A percentile compares a stretch with the other conserved stretches of the same genome.
Evolutionary conservation across 2,329 filamentous ascomycete species (phyloP).

Genomic region (Drechslerella stenobrocha): DNA sequence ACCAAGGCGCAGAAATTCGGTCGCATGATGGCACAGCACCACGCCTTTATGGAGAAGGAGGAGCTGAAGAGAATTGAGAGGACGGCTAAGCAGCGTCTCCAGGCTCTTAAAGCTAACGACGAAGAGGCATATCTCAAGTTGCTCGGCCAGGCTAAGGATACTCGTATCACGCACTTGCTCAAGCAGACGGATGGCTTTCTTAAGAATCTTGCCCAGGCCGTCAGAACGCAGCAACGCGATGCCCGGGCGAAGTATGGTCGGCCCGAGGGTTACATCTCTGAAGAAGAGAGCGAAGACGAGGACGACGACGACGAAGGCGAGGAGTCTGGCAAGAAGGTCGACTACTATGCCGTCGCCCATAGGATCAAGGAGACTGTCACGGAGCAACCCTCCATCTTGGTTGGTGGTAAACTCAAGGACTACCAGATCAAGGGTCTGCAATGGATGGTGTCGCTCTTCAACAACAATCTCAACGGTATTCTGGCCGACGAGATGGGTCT

Average conservation of each 20-base stretch:
- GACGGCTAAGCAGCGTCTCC: slow-evolving; percentile 98
- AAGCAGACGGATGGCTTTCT: slow-evolving; percentile 98
- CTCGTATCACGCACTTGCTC: slow-evolving; percentile 94
- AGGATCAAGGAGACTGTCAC: slow-evolving; percentile 90
- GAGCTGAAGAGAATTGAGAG: slow-evolving; percentile 98
- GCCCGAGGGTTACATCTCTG: slow-evolving; percentile 60
- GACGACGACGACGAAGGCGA: slow-evolving; percentile 72
- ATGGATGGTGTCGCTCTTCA: slow-evolving; percentile 99
- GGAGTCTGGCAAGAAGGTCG: slow-evolving; percentile 75
- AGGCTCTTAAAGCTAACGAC: slow-evolving; percentile 97
- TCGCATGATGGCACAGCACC: slow-evolving; percentile 82
- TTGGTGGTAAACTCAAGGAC: slow-evolving; percentile 91
- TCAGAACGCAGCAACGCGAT: slow-evolving; percentile 88
- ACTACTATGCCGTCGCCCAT: slow-evolving; percentile 98
- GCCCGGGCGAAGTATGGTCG: slow-evolving; percentile 75
- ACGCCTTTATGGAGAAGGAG: slow-evolving; percentile 97
- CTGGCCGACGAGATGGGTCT: slow-evolving; percentile 99
- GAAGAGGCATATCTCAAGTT: slow-evolving; percentile 98
- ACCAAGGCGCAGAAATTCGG: slow-evolving; percentile 82
- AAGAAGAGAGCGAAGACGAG: slow-evolving; percentile 69
- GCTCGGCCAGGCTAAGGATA: slow-evolving; percentile 97
- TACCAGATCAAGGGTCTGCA: slow-evolving; percentile 98
- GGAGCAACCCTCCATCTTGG: slow-evolving; percentile 78
- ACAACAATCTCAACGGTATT: slow-evolving; percentile 99
- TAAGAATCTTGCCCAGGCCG: slow-evolving; percentile 89